A percentile compares a stretch with the other conserved stretches of the same genome.
These are phyloP conservation scores for Penicillium sp. DNA, from an alignment of 2,329 filamentous ascomycete species.

Conservation along the genomic window DNA sequence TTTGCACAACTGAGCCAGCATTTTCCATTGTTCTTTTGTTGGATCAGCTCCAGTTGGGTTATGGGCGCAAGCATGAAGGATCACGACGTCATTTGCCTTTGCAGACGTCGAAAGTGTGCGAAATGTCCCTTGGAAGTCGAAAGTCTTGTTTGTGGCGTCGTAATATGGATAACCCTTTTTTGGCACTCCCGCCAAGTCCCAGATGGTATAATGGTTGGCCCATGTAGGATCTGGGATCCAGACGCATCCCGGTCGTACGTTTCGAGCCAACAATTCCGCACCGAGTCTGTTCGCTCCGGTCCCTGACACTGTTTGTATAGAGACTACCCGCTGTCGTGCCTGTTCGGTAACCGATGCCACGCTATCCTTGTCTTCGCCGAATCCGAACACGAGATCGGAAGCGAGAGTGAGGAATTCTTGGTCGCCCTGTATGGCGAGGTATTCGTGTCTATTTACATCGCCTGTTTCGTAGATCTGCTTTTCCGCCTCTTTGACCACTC, in stretches of 20 bases:
- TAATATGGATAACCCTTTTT: slow-evolving; percentile 88
- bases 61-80: slow-evolving; percentile 78
- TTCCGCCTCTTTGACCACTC: slow-evolving; percentile 71
- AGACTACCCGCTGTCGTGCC: slow-evolving; percentile 52
- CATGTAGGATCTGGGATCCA: slow-evolving; percentile 93
- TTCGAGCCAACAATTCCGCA: slow-evolving; percentile 81
- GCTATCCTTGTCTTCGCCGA: slow-evolving; percentile 9
- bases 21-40: slow-evolving; percentile 79
- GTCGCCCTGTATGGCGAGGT: slow-evolving; percentile 87
- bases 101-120: slow-evolving; percentile 81
- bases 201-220: slow-evolving; percentile 96
- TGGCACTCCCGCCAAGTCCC: slow-evolving; percentile 68
- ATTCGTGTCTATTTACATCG: slow-evolving; percentile 82
- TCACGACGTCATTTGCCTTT: slow-evolving; percentile 65
- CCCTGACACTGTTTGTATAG: slow-evolving; percentile 89
- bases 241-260: slow-evolving; percentile 69
- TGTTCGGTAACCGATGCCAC: slow-evolving; percentile 30
- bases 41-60: slow-evolving; percentile 91
- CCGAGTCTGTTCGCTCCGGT: slow-evolving; percentile 91
- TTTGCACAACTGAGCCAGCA: slow-evolving; percentile 72
- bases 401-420: slow-evolving; percentile 78
- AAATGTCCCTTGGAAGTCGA: slow-evolving; percentile 56
- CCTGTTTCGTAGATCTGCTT: slow-evolving; percentile 71
- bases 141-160: slow-evolving; percentile 52
- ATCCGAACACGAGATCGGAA: slow-evolving; percentile 72